phyloP scores from a whole-genome alignment of 2,329 filamentous ascomycete species.

The Talaromyces atroroseus region DNA sequence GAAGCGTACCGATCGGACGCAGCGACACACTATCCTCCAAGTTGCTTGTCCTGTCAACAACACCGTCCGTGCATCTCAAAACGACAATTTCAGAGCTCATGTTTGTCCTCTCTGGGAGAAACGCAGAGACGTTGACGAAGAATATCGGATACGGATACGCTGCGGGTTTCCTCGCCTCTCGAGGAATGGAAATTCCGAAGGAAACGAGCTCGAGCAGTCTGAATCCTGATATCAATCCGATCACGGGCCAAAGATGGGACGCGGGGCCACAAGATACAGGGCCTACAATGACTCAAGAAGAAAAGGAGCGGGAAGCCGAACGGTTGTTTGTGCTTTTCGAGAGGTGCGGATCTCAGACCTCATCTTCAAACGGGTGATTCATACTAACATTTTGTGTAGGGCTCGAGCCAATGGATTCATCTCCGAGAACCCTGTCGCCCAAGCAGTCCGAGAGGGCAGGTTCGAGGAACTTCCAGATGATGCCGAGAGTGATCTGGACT shows the following conservation, averaged over 20 bases:
- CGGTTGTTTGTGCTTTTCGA: conserved; percentile 86
- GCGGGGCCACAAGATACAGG: conserved; percentile 55
- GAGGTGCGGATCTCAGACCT: conserved; percentile 46
- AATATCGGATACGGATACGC: conserved; percentile 96
- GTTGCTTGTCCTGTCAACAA: conserved; percentile 71
- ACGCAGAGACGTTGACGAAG: conserved; percentile 72
- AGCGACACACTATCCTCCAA: conserved; percentile 68
- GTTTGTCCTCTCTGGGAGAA: conserved; percentile 79
- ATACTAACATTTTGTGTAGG: conserved; percentile 30
- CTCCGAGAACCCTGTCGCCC: conserved; percentile 67
- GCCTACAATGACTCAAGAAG: conserved; percentile 79
- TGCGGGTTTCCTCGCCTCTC: conserved; percentile 79
- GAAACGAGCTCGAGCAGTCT: conserved; percentile 36
- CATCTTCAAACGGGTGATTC: background rate
- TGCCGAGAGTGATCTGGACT: conserved; percentile 30
- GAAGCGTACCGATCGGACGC: conserved; percentile 69
- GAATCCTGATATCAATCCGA: conserved; percentile 60
- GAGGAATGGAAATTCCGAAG: conserved; percentile 71
- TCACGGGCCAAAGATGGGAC: conserved; percentile 78
- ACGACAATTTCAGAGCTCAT: conserved; percentile 71
- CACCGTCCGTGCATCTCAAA: conserved; percentile 66
- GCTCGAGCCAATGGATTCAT: conserved; percentile 71
- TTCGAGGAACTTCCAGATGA: conserved; percentile 64
- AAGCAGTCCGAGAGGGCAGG: conserved; percentile 63
- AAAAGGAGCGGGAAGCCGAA: conserved; percentile 90